Base-by-base conservation (phyloP, 2,329 filamentous ascomycete genomes). In the Aquanectria penicillioides region DNA sequence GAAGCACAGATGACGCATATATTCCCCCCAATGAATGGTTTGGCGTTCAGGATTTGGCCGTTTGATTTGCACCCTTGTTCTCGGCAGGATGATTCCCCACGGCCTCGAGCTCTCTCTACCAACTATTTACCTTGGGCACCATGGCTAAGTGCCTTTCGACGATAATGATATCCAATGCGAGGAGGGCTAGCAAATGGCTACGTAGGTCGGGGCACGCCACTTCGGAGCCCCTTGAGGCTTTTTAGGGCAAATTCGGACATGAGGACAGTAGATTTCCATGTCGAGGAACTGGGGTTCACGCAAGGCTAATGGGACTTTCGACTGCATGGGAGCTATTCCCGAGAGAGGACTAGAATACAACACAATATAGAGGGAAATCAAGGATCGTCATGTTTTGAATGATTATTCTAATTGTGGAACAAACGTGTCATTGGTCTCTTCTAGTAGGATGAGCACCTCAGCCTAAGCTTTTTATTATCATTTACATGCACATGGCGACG, bases 31-130 rank as follows among this genome's bases (percentile, higher is more conserved):
- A 63, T 65, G 64, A 59, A 62, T 58, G 69, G 63, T 61, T 68
- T 67, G 69, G 69, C 69, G 69, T 71, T 71, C 55, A 59, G 63
- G 61, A 62, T 44, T n/a, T 65, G 59, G 66, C 51, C 59, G 66
- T 58, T 64, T 64, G 62, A 63, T 65, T 64, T 62, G 51, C 59
- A 56, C 36, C 41, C 52, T 54, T 48, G 49, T 67, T 59, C 53
- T 67, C 65, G 61, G 66, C 61, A 69, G 44, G 48, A 48, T 55
- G 44, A 55, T 49, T 49, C 49, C 48, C 28, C 34, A 34, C 43
- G 15, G 41, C 55, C 46, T 50, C 38, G 17, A 50, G 51, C 40
- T 26, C 26, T 59, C 57, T 48, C 46, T 38, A 55, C n/a, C 20
- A 37, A 37, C 41, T 20, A n/a, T 25, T 48, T 52, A 51, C 47